Conservation (phyloP, 2,329 filamentous ascomycete species). For the Rachicladosporium sp. region DNA sequence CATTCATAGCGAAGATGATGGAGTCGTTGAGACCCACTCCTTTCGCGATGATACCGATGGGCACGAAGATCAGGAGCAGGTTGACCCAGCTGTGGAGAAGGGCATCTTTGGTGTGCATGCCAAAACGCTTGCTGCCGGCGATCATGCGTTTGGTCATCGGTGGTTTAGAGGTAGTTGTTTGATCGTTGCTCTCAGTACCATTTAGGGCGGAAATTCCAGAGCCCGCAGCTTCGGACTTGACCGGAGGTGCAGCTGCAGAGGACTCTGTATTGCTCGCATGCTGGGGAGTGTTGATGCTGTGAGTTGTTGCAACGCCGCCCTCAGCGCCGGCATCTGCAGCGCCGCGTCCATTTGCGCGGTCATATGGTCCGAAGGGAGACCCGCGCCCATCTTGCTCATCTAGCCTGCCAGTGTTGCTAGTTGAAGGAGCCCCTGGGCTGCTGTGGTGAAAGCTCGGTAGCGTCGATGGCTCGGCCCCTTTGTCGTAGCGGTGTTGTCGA, state of each 20-base stretch:
- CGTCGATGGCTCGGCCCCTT: conserved; percentile 5
- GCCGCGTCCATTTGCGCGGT: not conserved
- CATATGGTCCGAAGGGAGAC: conserved; percentile 8
- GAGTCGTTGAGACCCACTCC: conserved; percentile 27
- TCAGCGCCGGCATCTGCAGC: conserved; percentile 6
- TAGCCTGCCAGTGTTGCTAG: conserved; percentile 22
- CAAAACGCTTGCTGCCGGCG: conserved; percentile 39
- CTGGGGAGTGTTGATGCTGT: conserved; percentile 2
- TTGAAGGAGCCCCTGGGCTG: conserved; percentile 11
- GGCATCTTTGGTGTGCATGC: conserved; percentile 43
- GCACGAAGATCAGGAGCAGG: conserved; percentile 63
- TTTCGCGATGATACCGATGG: conserved; percentile 58
- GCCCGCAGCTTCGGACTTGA: conserved; percentile 39
- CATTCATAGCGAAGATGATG: conserved; percentile 40
- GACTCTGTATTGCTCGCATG: conserved; percentile 3
- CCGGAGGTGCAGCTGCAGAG: conserved; percentile 27
- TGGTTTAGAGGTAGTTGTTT: conserved; percentile 22
- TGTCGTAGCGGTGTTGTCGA: conserved; percentile 31
- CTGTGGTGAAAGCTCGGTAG: conserved; percentile 7
- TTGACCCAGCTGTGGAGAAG: conserved; percentile 69
- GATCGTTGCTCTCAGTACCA: conserved; percentile 16
- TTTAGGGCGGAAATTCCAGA: conserved; percentile 42
- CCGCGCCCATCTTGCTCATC: conserved; percentile 16
- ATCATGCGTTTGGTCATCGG: conserved; percentile 39
- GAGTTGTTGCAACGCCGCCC: conserved; percentile 1